Base-by-base conservation (phyloP, 2,329 filamentous ascomycete species). In the Sphaerostilbella broomeana region DNA sequence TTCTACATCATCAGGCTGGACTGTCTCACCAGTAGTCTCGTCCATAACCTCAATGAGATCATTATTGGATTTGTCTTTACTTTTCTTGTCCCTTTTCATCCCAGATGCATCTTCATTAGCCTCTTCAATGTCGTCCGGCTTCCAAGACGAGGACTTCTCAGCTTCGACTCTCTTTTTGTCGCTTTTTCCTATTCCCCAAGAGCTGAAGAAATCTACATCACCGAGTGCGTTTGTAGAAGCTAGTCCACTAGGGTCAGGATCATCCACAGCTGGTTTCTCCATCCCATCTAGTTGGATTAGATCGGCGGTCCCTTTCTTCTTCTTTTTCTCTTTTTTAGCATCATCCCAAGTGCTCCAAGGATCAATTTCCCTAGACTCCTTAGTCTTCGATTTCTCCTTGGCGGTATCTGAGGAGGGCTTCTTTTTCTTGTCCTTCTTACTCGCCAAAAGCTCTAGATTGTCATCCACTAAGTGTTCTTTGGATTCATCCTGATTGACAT, bases 151-250 rank as follows among this genome's bases (percentile, higher is more conserved):
- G 39, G 51, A 48, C 37, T 56, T 52, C 27, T 56, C 50, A 31
- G 40, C 38, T 12, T 34, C 55, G 27, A 62, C 61, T 43, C 64
- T 65, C 40, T 60, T 59, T 51, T 63, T 63, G 40, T 63, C 54
- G 45, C 75, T 76, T 51, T 75, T 75, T 9, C 66, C 62, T 36
- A 69, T 74, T 21, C 70, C 72, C 66, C 75, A 79, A 33, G 71
- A 69, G 43, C 64, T 69, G 55, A 75, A 76, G 48, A 75, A 74
- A 42, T 72, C 72, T 38, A 74, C 70, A 28, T 65, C 64, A 11
- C 55, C 59, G 24, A 60, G 52, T 35, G 60, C 47, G 33, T 59
- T 56, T 11, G 54, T 49, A 44, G 58, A 42, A 26, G 55, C 58
- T 9, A 57, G 53, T 9, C 41, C 59, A 28, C 50, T 48, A 24